Base-by-base conservation (phyloP, 148 eudicot species). In the Diospyros lotus region DNA sequence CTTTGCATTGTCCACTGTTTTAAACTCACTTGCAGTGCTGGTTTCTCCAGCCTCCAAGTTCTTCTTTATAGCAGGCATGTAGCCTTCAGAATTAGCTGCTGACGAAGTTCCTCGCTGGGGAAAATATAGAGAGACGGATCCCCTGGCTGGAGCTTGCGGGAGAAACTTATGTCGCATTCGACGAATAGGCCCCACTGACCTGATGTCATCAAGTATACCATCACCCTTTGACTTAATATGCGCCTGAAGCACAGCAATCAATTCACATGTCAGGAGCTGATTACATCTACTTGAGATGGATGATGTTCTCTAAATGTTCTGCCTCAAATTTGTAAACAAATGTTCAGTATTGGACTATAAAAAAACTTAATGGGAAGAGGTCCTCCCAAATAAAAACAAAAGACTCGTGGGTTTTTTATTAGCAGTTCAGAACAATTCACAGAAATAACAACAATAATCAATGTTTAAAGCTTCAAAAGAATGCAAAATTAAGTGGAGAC, bases 141-240 rank as follows among this genome's bases (percentile, higher is more conserved):
- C 86, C 78, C 84, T 82, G 40, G 88, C 75, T 43, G 76, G 86
- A 62, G 82, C 75, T 85, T 84, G 89, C 67, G 97, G 79, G 69
- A 81, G 66, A 73, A 83, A 86, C 64, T 88, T 89, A 45, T 80
- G 81, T 28, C 91, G 83, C 38, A 78, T 28, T 28, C 89, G 87
- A 64, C 97, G 93, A 67, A 92, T 80, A 39, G 96, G 94, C 54
- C 98, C 98, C 75, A 81, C 93, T 65, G 97, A 84, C 69, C 90
- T 90, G 77, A 70, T 54, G 69, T 76, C 86, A 45, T 81, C 81
- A 4, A 68, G 59, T 2, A 73, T 28, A 28, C 28, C 62, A 63
- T 82, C 84, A 78, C 63, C 75, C 69, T 81, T 78, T 54, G 79
- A 61, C 82, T 88, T 86, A 74, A 75, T 64, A 80, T 61, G 77